Conservation (phyloP, 306 rosid genomes). For the Acacia crassicarpa region DNA sequence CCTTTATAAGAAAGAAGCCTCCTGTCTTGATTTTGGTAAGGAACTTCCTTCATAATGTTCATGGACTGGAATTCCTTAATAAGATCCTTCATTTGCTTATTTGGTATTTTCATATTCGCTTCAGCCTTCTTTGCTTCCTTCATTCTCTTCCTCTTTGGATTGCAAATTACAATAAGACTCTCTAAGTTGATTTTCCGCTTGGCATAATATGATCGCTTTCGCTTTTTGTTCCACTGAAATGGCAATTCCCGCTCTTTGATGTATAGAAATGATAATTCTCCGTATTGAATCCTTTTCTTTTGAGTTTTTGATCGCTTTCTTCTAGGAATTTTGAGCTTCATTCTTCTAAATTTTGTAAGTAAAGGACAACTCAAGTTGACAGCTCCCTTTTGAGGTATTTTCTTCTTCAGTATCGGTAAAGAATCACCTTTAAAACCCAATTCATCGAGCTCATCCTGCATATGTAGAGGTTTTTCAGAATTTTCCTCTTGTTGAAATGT, state of each 20-base stretch:
- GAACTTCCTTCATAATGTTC: background rate
- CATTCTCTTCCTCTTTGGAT: background rate
- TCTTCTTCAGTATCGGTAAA: background rate
- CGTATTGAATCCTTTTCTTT: background rate
- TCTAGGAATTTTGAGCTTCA: slow-evolving; percentile 7
- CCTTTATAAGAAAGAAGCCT: background rate
- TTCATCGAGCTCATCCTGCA: background rate
- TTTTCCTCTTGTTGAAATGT: background rate
- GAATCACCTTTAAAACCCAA: background rate
- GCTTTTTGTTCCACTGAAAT: background rate
- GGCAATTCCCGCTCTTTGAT: too few species aligned
- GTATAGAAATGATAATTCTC: background rate
- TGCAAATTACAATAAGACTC: too few species aligned
- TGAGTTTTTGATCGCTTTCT: background rate
- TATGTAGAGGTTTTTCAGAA: background rate
- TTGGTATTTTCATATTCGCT: background rate
- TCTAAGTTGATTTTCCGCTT: background rate
- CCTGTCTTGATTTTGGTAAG: background rate
- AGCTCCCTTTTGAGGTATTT: background rate
- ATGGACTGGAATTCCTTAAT: background rate
- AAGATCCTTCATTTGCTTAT: background rate
- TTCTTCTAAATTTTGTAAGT: background rate
- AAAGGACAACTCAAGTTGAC: background rate
- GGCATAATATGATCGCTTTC: slow-evolving; percentile 26
- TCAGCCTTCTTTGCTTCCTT: background rate